Conservation (phyloP, 495 filamentous ascomycete genomes). For the Trichoderma virens region DNA sequence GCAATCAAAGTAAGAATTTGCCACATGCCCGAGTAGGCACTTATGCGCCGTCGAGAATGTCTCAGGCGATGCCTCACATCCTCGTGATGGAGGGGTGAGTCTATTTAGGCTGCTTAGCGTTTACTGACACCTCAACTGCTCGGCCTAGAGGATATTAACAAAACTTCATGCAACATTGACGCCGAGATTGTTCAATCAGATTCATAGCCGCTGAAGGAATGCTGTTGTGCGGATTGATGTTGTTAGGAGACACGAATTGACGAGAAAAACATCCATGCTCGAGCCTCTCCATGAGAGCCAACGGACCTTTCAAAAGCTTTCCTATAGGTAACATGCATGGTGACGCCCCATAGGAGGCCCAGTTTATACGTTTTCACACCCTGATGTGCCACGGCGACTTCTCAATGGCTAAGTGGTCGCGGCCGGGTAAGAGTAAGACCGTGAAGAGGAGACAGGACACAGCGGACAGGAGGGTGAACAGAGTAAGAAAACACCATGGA, state of each 20-base stretch:
- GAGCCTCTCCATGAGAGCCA: neutral
- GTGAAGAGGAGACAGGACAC: neutral
- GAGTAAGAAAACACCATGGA: neutral
- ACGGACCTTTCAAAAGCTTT: neutral
- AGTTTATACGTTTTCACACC: neutral
- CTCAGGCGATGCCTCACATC: neutral
- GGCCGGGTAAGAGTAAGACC: neutral
- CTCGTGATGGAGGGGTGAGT: neutral
- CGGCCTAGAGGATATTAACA: neutral
- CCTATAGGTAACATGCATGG: neutral
- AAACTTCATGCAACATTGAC: neutral
- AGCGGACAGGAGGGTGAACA: neutral
- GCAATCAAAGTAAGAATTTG: no score
- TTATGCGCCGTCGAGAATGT: neutral
- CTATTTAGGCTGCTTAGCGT: neutral
- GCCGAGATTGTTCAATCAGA: slow-evolving; percentile 2
- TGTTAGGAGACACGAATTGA: neutral
- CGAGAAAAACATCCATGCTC: neutral
- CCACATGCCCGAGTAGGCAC: neutral
- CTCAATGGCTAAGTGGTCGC: neutral
- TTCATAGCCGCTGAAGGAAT: neutral
- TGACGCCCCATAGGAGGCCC: neutral
- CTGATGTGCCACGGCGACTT: neutral
- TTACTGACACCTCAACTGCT: neutral
- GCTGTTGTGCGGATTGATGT: neutral